Evolutionary conservation across 1,284 basidiomycete genomes (phyloP).

Genomic region (Cutaneotrichosporon curvatum): DNA sequence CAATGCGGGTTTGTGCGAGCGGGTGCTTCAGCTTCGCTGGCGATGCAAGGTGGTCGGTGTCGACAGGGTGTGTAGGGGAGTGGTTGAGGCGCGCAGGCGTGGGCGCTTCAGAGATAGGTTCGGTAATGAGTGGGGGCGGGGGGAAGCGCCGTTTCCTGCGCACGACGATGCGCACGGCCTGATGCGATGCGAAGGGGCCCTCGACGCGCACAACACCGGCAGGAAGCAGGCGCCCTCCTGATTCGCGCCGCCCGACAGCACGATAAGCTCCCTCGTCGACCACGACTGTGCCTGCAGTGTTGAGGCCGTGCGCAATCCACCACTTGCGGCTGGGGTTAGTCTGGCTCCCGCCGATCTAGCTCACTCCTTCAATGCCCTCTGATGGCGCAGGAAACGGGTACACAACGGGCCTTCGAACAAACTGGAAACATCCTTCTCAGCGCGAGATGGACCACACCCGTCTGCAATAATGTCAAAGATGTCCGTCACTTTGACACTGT

Average conservation of each 20-base stretch:
- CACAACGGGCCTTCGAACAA: constrained; percentile 53
- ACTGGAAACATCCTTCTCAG: constrained; percentile 22
- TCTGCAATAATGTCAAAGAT: constrained; percentile 72
- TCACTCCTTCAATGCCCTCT: constrained; percentile 66
- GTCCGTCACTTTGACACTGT: constrained; percentile 68
- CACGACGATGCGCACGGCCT: constrained; percentile 81
- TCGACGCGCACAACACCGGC: constrained; percentile 82
- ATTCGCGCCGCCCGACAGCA: constrained; percentile 74
- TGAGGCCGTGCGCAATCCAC: constrained; percentile 90
- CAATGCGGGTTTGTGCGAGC: neutral
- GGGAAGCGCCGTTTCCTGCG: constrained; percentile 38
- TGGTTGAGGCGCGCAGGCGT: constrained; percentile 11
- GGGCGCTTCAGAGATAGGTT: constrained; percentile 22
- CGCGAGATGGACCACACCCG: constrained; percentile 31
- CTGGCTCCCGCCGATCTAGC: constrained; percentile 7
- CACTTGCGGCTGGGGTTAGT: constrained; percentile 59
- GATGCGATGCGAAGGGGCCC: constrained; percentile 86
- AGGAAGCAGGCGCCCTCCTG: constrained; percentile 80
- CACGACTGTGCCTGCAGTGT: constrained; percentile 76
- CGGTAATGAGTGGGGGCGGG: constrained; percentile 33
- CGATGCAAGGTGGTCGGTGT: constrained; percentile 7
- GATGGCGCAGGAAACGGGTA: constrained; percentile 75
- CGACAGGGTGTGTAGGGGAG: neutral
- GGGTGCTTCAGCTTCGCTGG: constrained; percentile 2
- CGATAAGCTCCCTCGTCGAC: constrained; percentile 76